phyloP scores from a whole-genome alignment of 345 rosid genomes.

The Balakata baccata region DNA sequence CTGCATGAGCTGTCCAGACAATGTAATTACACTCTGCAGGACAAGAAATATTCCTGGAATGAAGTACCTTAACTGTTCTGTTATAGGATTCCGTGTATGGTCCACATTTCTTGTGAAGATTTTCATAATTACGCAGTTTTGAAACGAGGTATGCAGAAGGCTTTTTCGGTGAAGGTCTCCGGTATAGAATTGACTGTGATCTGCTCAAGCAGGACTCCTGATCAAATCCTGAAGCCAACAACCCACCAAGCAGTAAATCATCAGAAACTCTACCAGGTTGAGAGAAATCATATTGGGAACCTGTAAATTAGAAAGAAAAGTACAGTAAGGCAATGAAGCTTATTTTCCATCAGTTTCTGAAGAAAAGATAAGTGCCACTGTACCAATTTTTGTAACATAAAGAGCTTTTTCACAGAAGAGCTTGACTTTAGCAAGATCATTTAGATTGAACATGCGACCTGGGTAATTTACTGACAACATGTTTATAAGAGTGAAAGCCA shows the following conservation, averaged over 20 bases:
- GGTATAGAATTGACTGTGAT: conserved; percentile 5
- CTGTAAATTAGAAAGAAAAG: neutral
- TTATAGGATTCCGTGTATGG: conserved; percentile 17
- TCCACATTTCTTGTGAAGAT: conserved; percentile 19
- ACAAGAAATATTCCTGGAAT: neutral
- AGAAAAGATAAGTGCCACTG: neutral
- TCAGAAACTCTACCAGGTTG: neutral
- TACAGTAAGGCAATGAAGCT: neutral
- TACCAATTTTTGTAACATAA: too few relatives aligned
- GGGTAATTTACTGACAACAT: neutral
- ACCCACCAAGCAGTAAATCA: conserved; percentile 9
- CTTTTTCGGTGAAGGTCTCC: conserved; percentile 4
- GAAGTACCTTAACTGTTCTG: neutral
- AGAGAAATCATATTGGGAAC: neutral
- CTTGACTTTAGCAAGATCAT: neutral
- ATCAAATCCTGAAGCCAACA: conserved; percentile 15
- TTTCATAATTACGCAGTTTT: conserved; percentile 23
- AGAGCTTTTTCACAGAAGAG: neutral
- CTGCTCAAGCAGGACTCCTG: conserved; percentile 18
- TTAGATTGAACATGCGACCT: neutral
- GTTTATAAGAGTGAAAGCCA: neutral
- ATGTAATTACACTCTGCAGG: conserved; percentile 18
- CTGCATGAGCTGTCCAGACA: conserved; percentile 8
- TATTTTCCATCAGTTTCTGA: neutral
- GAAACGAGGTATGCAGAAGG: conserved; percentile 16